These are phyloP conservation scores for Lavandula angustifolia DNA, from an alignment of 257 asterid genomes.

Conservation along the genomic window DNA sequence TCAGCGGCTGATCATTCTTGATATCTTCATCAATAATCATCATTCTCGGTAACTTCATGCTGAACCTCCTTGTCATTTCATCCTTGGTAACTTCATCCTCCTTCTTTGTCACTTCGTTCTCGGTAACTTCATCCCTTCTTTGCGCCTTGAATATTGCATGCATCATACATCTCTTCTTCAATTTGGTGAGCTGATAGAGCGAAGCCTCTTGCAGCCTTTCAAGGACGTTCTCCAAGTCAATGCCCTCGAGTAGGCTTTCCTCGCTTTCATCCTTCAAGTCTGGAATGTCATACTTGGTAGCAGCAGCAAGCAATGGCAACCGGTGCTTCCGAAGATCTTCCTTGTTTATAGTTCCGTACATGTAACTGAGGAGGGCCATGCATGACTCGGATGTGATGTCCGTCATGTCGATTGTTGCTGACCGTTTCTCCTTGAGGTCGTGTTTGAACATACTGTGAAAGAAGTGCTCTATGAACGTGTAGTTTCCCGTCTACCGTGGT, in stretches of 20 bases:
- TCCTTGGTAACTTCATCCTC: too few relatives aligned
- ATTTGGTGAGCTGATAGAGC: conserved; percentile 71
- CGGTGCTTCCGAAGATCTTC: conserved; percentile 91
- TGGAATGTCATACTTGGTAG: conserved; percentile 74
- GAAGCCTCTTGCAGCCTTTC: conserved; percentile 94
- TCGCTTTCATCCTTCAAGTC: conserved; percentile 85
- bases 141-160: too few relatives aligned
- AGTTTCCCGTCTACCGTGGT: conserved; percentile 71
- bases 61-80: too few relatives aligned
- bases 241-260: conserved; percentile 81
- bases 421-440: conserved; percentile 78
- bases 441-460: conserved; percentile 85
- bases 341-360: conserved; percentile 73
- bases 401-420: conserved; percentile 67
- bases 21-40: too few relatives aligned
- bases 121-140: too few relatives aligned
- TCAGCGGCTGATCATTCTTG: too few relatives aligned
- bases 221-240: conserved; percentile 75
- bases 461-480: conserved; percentile 75
- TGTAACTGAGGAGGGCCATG: conserved; percentile 67
- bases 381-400: conserved; percentile 84
- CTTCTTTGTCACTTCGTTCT: too few relatives aligned
- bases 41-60: too few relatives aligned
- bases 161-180: conserved; percentile 89
- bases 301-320: conserved; percentile 68